Conservation (phyloP, 2,329 filamentous ascomycete genomes). For the Cadophora luteo-olivacea region DNA sequence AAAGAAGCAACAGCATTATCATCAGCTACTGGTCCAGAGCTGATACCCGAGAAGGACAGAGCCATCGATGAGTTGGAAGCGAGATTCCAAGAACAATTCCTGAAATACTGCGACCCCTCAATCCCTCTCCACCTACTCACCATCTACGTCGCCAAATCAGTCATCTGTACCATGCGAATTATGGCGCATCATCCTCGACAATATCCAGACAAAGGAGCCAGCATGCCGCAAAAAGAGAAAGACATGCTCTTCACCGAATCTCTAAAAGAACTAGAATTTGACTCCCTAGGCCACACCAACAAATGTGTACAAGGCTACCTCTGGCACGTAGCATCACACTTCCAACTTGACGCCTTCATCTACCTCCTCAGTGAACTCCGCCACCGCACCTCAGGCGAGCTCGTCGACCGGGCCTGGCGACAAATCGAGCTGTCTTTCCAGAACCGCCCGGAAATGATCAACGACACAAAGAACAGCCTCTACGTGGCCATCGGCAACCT, state of each 20-base stretch:
- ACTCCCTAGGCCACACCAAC: slow-evolving; percentile 42
- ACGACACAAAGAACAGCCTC: slow-evolving; percentile 39
- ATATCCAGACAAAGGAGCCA: slow-evolving; percentile 41
- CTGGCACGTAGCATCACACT: slow-evolving; percentile 47
- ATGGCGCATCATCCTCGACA: slow-evolving; percentile 45
- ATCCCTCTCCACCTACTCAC: slow-evolving; percentile 48
- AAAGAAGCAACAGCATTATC: neutral
- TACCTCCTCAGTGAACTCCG: slow-evolving; percentile 46
- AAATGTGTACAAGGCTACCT: slow-evolving; percentile 41
- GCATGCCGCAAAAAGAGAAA: slow-evolving; percentile 44
- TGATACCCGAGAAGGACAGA: slow-evolving; percentile 37
- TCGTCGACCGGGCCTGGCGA: slow-evolving; percentile 44
- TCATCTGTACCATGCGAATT: slow-evolving; percentile 43
- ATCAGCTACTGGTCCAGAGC: slow-evolving; percentile 16
- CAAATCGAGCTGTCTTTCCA: slow-evolving; percentile 42
- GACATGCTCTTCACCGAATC: slow-evolving; percentile 45
- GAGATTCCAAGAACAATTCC: slow-evolving; percentile 49
- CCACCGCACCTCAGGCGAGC: slow-evolving; percentile 39
- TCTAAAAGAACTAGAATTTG: slow-evolving; percentile 47
- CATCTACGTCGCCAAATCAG: slow-evolving; percentile 39
- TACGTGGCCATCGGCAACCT: slow-evolving; percentile 42
- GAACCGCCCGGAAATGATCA: slow-evolving; percentile 41
- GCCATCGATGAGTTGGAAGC: slow-evolving; percentile 41
- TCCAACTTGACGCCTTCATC: slow-evolving; percentile 47
- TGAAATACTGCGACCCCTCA: slow-evolving; percentile 50